Conservation (phyloP, 2,329 filamentous ascomycete species). For the Talaromyces marneffei region DNA sequence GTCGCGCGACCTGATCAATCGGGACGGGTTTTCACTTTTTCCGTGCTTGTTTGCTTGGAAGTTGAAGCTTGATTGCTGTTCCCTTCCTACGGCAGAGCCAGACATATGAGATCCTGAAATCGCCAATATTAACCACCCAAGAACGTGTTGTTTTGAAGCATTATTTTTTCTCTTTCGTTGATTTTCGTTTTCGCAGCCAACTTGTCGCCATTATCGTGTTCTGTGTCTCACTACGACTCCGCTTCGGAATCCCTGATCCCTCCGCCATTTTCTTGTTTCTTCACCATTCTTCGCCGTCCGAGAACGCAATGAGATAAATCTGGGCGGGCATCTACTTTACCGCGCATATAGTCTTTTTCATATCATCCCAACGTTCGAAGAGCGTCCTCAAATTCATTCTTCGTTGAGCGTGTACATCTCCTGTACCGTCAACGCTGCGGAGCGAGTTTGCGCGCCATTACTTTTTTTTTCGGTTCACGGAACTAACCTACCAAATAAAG, state of each 20-base stretch:
- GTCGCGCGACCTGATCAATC: background rate
- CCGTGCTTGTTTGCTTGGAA: conserved; percentile 1
- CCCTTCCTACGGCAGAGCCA: background rate
- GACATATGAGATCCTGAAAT: background rate
- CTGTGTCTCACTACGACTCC: conserved; percentile 6
- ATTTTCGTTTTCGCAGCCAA: background rate
- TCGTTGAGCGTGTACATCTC: background rate
- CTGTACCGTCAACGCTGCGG: background rate
- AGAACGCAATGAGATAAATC: background rate
- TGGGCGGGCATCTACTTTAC: background rate
- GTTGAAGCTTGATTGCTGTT: background rate
- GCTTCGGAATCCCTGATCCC: background rate
- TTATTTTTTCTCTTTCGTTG: background rate
- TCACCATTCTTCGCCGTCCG: background rate
- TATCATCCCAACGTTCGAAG: too few relatives aligned
- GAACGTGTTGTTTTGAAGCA: background rate
- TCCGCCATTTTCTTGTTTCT: background rate
- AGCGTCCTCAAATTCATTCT: background rate
- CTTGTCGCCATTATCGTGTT: background rate
- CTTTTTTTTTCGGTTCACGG: background rate
- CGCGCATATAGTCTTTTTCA: too few relatives aligned
- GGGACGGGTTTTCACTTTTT: background rate
- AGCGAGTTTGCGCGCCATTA: conserved; percentile 1
- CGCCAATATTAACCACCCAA: background rate
- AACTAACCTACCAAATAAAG: background rate